Evolutionary conservation across 2,329 filamentous ascomycete species (phyloP).

Genomic region (Lachnellula cervina): DNA sequence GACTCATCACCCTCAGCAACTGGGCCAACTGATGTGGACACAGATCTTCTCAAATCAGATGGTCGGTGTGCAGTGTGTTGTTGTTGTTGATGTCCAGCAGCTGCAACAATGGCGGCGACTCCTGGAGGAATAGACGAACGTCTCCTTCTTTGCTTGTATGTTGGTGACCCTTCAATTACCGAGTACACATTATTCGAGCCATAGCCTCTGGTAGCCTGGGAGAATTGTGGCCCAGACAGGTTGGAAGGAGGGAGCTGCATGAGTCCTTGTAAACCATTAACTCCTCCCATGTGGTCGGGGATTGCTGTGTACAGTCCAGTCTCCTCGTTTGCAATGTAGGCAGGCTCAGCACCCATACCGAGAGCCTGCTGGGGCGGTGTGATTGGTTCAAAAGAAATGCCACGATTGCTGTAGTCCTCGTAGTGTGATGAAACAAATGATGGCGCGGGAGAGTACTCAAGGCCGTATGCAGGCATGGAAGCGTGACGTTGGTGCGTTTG

Average conservation of each 20-base stretch:
- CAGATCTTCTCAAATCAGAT: constrained; percentile 85
- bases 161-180: constrained; percentile 95
- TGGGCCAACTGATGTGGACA: constrained; percentile 81
- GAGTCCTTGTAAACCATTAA: constrained; percentile 77
- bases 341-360: constrained; percentile 77
- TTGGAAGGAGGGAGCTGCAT: constrained; percentile 87
- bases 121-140: constrained; percentile 87
- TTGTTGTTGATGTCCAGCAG: constrained; percentile 45
- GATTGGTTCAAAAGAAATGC: constrained; percentile 92
- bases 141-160: constrained; percentile 94
- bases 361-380: constrained; percentile 90
- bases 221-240: constrained; percentile 73
- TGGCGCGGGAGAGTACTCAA: constrained; percentile 96
- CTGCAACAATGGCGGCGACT: constrained; percentile 62
- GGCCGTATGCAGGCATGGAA: constrained; percentile 92
- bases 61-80: constrained; percentile 66
- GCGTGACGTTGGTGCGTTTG: constrained; percentile 87
- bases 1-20: constrained; percentile 76
- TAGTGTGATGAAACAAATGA: constrained; percentile 99
- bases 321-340: constrained; percentile 97
- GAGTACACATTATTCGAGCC: constrained; percentile 79
- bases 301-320: constrained; percentile 94
- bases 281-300: constrained; percentile 71
- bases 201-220: constrained; percentile 62
- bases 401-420: constrained; percentile 95